phyloP scores from a whole-genome alignment of 2,329 filamentous ascomycete species.

The Nectriaceae sp. region DNA sequence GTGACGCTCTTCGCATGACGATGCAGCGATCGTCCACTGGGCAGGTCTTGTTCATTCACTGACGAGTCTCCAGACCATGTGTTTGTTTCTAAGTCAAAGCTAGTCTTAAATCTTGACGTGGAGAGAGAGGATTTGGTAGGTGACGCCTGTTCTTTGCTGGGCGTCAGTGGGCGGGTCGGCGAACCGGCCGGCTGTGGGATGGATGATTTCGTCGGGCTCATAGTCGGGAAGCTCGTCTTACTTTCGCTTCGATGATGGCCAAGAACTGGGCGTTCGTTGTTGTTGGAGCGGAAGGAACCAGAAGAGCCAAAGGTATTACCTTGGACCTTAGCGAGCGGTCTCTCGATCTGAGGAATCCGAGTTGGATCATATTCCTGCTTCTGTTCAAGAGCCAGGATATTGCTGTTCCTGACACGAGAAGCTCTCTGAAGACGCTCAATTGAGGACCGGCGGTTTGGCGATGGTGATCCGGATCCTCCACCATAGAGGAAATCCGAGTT shows the following conservation, averaged over 20 bases:
- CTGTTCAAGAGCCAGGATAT: constrained; percentile 90
- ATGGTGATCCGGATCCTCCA: constrained; percentile 61
- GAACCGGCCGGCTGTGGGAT: constrained; percentile 36
- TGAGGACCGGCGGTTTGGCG: constrained; percentile 79
- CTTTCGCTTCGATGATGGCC: constrained; percentile 53
- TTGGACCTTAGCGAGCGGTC: constrained; percentile 77
- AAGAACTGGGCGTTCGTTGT: constrained; percentile 40
- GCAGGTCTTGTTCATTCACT: constrained; percentile 58
- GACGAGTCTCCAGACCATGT: constrained; percentile 69
- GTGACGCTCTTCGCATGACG: constrained; percentile 96
- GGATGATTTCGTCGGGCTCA: constrained; percentile 55
- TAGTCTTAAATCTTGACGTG: constrained; percentile 63
- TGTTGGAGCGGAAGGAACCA: constrained; percentile 56
- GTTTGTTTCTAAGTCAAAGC: constrained; percentile 68
- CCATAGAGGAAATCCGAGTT: constrained; percentile 66
- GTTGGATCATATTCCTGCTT: constrained; percentile 91
- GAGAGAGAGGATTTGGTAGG: constrained; percentile 91
- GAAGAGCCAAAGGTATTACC: constrained; percentile 68
- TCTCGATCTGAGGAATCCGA: constrained; percentile 74
- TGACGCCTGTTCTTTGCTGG: constrained; percentile 72
- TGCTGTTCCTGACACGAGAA: constrained; percentile 96
- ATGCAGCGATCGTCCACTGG: constrained; percentile 68
- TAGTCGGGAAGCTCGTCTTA: constrained; percentile 59
- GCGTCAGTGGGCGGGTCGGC: constrained; percentile 41
- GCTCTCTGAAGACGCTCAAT: constrained; percentile 95